These are phyloP conservation scores for Sphaerulina vaccinii DNA, from an alignment of 2,329 filamentous ascomycete species.

Conservation along the genomic window DNA sequence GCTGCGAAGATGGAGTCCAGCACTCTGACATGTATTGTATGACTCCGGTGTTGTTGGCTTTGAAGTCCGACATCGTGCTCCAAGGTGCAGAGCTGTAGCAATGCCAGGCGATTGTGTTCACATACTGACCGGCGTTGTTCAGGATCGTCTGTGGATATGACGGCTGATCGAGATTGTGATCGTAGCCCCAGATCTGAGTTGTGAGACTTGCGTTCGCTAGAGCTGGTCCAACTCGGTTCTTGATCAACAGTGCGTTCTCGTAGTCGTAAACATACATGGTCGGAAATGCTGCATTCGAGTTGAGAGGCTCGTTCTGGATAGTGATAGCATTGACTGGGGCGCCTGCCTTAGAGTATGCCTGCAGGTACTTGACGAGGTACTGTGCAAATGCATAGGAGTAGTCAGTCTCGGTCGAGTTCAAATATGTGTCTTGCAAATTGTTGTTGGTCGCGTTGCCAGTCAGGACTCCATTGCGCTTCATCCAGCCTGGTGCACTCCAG, in stretches of 20 bases:
- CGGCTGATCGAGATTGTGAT: constrained; percentile 24
- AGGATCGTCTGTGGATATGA: constrained; percentile 23
- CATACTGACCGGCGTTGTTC: constrained; percentile 17
- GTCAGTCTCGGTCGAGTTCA: constrained; percentile 16
- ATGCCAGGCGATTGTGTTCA: constrained; percentile 26
- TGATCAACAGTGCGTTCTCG: constrained; percentile 19
- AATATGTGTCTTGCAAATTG: constrained; percentile 22
- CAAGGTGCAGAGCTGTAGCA: constrained; percentile 23
- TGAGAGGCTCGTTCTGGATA: constrained; percentile 23
- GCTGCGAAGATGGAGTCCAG: constrained; percentile 20
- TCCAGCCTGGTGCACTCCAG: constrained; percentile 27
- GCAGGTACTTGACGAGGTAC: constrained; percentile 27
- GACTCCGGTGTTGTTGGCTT: constrained; percentile 17
- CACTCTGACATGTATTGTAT: constrained; percentile 28
- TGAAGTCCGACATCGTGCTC: constrained; percentile 22
- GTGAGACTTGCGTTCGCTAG: constrained; percentile 17
- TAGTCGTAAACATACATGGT: constrained; percentile 25
- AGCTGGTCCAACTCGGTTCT: constrained; percentile 22
- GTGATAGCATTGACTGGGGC: constrained; percentile 24
- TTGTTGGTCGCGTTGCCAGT: constrained; percentile 19
- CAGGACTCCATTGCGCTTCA: constrained; percentile 21
- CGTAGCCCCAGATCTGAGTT: constrained; percentile 25
- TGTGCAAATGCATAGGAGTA: constrained; percentile 22
- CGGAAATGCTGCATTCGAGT: constrained; percentile 16
- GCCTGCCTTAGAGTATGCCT: constrained; percentile 21